These are phyloP conservation scores for Candida rishiriensis DNA, from an alignment of 805 yeast species.

Conservation along the genomic window DNA sequence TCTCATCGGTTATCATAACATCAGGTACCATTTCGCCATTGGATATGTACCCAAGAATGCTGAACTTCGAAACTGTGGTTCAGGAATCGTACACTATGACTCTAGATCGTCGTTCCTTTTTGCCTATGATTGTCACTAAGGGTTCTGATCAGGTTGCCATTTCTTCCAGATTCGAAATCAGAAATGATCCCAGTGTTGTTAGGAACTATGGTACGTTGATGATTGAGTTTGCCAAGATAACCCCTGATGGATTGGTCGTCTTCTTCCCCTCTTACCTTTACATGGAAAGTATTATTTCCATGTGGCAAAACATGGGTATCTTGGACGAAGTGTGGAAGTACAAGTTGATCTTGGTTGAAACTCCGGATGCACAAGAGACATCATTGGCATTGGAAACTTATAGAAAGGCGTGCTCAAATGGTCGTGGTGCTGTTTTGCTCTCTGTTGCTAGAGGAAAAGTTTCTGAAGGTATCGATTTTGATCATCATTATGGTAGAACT, in stretches of 20 bases:
- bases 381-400: slow-evolving; percentile 93
- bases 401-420: slow-evolving; percentile 93
- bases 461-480: slow-evolving; percentile 98
- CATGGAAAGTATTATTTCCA: slow-evolving; percentile 96
- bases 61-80: slow-evolving; percentile 86
- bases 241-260: slow-evolving; percentile 98
- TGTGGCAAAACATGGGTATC: slow-evolving; percentile 99
- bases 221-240: slow-evolving; percentile 88
- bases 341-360: slow-evolving; percentile 89
- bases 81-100: slow-evolving; percentile 97
- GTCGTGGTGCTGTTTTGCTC: slow-evolving; percentile 92
- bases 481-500: slow-evolving; percentile 95
- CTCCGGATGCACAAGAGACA: slow-evolving; percentile 99
- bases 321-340: slow-evolving; percentile 98
- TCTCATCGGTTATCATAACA: slow-evolving; percentile 88
- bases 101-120: slow-evolving; percentile 81
- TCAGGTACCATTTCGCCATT: slow-evolving; percentile 98
- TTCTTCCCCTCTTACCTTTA: slow-evolving; percentile 95
- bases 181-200: slow-evolving; percentile 97
- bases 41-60: slow-evolving; percentile 98
- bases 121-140: slow-evolving; percentile 94
- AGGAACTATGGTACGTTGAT: slow-evolving; percentile 92
- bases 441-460: slow-evolving; percentile 99
- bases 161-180: slow-evolving; percentile 90
- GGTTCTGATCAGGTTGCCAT: slow-evolving; percentile 98